phyloP scores from a whole-genome alignment of 2,329 filamentous ascomycete species.

The Neofusicoccum sp. region DNA sequence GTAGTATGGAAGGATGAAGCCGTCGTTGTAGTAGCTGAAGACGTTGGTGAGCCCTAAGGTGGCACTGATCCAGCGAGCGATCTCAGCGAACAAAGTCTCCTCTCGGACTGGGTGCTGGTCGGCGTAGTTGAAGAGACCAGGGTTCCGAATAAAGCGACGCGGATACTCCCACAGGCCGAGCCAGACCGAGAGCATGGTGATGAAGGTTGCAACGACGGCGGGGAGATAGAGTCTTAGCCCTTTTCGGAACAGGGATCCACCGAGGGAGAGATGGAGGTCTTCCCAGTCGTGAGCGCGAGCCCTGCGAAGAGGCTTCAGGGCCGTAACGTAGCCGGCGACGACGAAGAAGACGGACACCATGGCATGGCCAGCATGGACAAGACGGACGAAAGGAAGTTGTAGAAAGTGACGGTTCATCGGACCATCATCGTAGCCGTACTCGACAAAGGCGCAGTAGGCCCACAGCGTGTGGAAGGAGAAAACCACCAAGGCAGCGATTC shows the following conservation, averaged over 20 bases:
- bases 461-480: conserved; percentile 17
- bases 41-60: background rate
- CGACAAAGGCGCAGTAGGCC: conserved; percentile 11
- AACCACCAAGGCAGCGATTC: conserved; percentile 7
- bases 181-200: conserved; percentile 31
- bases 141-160: background rate
- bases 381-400: conserved; percentile 24
- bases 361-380: conserved; percentile 42
- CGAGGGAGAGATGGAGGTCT: conserved; percentile 43
- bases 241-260: conserved; percentile 49
- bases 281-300: conserved; percentile 43
- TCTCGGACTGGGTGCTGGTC: conserved; percentile 6
- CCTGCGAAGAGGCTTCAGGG: conserved; percentile 34
- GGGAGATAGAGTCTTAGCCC: conserved; percentile 37
- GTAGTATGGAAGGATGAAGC: conserved; percentile 15
- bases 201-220: conserved; percentile 29
- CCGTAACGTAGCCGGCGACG: conserved; percentile 52
- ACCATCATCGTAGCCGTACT: conserved; percentile 20
- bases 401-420: conserved; percentile 22
- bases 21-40: conserved; percentile 14
- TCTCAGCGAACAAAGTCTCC: background rate
- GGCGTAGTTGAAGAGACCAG: conserved; percentile 7
- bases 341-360: conserved; percentile 54
- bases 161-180: conserved; percentile 11
- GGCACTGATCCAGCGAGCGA: background rate